Evolutionary conservation across 2,329 filamentous ascomycete genomes (phyloP).

Genomic region (Chaetothyriales sp.): DNA sequence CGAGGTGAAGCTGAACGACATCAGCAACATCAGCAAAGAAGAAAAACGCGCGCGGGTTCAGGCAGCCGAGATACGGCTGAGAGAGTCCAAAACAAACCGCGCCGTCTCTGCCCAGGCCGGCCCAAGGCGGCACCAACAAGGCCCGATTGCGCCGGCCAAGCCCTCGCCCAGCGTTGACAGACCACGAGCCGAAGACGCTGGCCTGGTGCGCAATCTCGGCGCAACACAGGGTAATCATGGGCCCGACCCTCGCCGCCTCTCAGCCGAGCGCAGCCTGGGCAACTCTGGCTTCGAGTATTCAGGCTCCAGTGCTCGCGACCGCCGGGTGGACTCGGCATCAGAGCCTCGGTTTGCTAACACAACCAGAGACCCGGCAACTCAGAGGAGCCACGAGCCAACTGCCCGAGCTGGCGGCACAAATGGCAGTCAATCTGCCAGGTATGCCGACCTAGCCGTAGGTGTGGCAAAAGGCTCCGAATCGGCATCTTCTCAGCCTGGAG

Average conservation of each 20-base stretch:
- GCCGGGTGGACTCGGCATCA: neutral
- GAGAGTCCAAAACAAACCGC: slow-evolving; percentile 34
- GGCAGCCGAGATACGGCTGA: slow-evolving; percentile 61
- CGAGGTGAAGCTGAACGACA: slow-evolving; percentile 76
- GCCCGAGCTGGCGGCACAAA: neutral
- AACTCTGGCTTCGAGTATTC: slow-evolving; percentile 17
- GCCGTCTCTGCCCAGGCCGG: neutral
- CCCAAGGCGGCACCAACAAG: neutral
- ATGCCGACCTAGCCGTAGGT: neutral
- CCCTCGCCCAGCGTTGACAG: slow-evolving; percentile 2
- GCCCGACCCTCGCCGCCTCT: slow-evolving; percentile 13
- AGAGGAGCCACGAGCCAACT: too few species aligned
- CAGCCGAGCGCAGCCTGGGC: slow-evolving; percentile 11
- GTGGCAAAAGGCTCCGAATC: neutral
- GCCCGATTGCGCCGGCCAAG: slow-evolving; percentile 2
- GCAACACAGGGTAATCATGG: slow-evolving; percentile 23
- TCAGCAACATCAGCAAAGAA: slow-evolving; percentile 93
- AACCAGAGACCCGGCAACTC: too few species aligned
- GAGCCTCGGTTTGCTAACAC: neutral
- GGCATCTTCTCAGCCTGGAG: neutral
- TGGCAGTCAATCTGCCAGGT: neutral
- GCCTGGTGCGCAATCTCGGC: slow-evolving; percentile 20
- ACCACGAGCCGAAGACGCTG: slow-evolving; percentile 19
- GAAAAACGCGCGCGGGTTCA: slow-evolving; percentile 76
- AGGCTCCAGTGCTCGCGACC: too few species aligned